Evolutionary conservation across 1,284 basidiomycete genomes (phyloP), one percentile per base, ranked within the genome.

Genomic region (Cutaneotrichosporon spelunceum): DNA sequence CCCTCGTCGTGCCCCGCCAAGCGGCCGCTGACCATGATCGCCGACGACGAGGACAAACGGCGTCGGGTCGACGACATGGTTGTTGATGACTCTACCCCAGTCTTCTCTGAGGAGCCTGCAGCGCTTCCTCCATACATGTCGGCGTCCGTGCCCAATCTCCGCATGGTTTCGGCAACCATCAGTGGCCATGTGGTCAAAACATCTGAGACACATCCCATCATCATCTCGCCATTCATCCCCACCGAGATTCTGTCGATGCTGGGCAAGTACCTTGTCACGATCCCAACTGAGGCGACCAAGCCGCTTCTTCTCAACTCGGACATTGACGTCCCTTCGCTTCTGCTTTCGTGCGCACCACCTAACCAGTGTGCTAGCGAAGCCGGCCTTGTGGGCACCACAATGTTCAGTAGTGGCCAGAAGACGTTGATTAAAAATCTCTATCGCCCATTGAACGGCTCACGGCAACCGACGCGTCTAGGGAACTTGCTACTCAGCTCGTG

Each of bases 401-500:
- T 42, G 33, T 61, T 50, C 56, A 24, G 30, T 55, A 58, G 59
- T 26, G 49, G 44, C 7, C 48, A 60, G 19, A 60, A 53, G 50
- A 60, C 49, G n/a, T 54, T 62, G 61, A 66, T 65, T 48, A 58
- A 58, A 50, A 60, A 66, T 27, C 56, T 60, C 14, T 54, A 54
- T 39, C 61, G 64, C 13, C 64, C 59, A 9, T 33, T 16, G 8
- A 54, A 53, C 21, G 57, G 49, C 44, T 53, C 56, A 47, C 66
- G 60, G 53, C 65, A 30, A 62, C 71, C 65, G 29, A 75, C 80
- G 26, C 75, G 68, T 39, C 77, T 97, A 1, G 95, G 95, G n/a
- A 98, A 98, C 76, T 77, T 99, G 36, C 84, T 90, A 52, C 79
- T 99, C 30, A 93, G 90, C 3, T 94, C 91, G 7, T 98, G 94